Percentiles rank a stretch among this genome's conserved stretches.
Evolutionary conservation across 257 asterid species (phyloP).

Genomic region (Ehretia macrophylla): DNA sequence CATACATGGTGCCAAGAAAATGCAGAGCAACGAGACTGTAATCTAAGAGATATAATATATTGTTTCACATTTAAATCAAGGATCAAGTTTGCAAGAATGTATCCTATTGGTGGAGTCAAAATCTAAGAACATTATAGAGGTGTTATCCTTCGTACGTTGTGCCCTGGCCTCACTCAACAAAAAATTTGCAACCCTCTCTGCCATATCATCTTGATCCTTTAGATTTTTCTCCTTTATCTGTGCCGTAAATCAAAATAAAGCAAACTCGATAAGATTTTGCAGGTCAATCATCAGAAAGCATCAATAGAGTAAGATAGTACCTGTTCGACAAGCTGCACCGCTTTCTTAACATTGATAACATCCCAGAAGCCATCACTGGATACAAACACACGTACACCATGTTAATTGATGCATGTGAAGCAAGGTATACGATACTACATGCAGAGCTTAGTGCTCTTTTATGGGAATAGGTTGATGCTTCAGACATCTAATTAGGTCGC

Average conservation of each 20-base stretch:
- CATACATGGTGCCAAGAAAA: too few species aligned
- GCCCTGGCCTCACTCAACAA: constrained; percentile 81
- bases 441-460: background rate
- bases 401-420: background rate
- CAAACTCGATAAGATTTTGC: background rate
- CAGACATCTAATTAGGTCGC: too few species aligned
- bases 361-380: constrained; percentile 97
- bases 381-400: background rate
- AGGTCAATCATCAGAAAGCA: constrained; percentile 1
- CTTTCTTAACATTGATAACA: constrained; percentile 69
- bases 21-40: too few species aligned
- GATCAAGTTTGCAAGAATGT: constrained; percentile 35
- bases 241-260: background rate
- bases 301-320: constrained; percentile 24
- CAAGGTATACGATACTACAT: background rate
- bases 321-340: constrained; percentile 74
- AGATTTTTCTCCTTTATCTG: constrained; percentile 55
- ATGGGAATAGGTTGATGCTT: too few species aligned
- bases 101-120: constrained; percentile 38
- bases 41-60: too few species aligned
- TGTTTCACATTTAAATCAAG: too few species aligned
- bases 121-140: constrained; percentile 78
- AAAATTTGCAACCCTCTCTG: constrained; percentile 61
- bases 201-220: constrained; percentile 33
- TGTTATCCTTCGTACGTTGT: constrained; percentile 80